phyloP scores from a whole-genome alignment of 495 filamentous ascomycete species.

The Penicillium pancosmium region DNA sequence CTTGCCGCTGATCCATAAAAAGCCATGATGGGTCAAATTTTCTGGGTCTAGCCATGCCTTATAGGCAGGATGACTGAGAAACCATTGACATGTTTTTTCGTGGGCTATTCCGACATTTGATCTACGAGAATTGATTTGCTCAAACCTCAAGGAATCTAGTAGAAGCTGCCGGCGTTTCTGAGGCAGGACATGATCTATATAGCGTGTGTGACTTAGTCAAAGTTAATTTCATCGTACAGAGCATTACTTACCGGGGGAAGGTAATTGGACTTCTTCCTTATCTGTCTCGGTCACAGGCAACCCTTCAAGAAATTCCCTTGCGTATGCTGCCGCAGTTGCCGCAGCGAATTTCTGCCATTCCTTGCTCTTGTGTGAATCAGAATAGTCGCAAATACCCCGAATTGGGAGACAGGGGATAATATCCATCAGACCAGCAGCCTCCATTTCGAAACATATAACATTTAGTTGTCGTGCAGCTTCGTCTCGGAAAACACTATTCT shows the following conservation, averaged over 20 bases:
- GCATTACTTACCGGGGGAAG: not conserved
- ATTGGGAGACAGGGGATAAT: not conserved
- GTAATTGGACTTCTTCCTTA: not conserved
- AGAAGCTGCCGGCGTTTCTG: not conserved
- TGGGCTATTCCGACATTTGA: not conserved
- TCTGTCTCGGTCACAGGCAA: not conserved
- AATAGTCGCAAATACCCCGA: conserved; percentile 1
- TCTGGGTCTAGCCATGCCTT: too few relatives aligned
- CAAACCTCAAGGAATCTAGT: not conserved
- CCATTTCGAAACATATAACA: not conserved
- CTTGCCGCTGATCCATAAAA: too few relatives aligned
- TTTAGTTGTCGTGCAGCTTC: not conserved
- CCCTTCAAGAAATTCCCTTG: not conserved
- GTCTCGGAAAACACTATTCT: not conserved
- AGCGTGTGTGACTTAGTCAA: not conserved
- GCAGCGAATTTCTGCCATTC: not conserved
- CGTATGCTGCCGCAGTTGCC: not conserved
- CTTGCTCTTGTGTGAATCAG: not conserved
- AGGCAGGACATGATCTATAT: not conserved
- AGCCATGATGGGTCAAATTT: too few relatives aligned
- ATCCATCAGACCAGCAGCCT: not conserved
- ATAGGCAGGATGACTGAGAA: not conserved
- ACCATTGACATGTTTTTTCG: not conserved
- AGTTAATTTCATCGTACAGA: not conserved
- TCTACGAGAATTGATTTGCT: not conserved